phyloP scores from a whole-genome alignment of 495 filamentous ascomycete species.

The Parachaetomium inaequale region DNA sequence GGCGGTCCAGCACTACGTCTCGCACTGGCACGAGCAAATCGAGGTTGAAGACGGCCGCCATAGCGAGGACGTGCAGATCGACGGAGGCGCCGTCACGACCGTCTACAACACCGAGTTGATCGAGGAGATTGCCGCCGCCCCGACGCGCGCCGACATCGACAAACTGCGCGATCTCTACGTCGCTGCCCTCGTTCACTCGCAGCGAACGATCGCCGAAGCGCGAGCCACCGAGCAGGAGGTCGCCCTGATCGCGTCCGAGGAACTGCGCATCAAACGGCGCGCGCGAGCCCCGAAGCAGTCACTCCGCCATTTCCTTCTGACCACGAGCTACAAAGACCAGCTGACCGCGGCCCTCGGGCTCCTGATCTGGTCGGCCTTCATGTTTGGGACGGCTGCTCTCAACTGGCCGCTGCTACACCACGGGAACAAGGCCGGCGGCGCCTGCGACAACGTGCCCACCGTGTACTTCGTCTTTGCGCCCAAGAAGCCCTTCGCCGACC shows the following conservation, averaged over 20 bases:
- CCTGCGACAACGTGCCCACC: conserved; percentile 30
- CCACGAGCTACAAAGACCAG: conserved; percentile 32
- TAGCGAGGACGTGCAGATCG: conserved; percentile 15
- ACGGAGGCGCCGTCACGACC: conserved; percentile 28
- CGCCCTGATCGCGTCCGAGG: conserved; percentile 27
- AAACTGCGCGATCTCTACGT: conserved; percentile 33
- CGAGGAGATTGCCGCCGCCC: conserved; percentile 30
- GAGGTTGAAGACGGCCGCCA: conserved; percentile 20
- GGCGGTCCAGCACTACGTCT: conserved; percentile 29
- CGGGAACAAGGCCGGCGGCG: conserved; percentile 26
- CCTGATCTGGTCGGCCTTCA: conserved; percentile 29
- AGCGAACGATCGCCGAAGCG: conserved; percentile 24
- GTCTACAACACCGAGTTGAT: conserved; percentile 32
- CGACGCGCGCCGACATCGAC: conserved; percentile 31
- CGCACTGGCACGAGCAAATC: conserved; percentile 33
- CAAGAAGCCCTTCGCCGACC: conserved; percentile 30
- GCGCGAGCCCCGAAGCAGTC: conserved; percentile 20
- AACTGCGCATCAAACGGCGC: conserved; percentile 26
- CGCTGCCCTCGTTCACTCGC: conserved; percentile 28
- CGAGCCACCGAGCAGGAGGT: conserved; percentile 31
- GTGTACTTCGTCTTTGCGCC: conserved; percentile 32
- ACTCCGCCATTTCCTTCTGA: conserved; percentile 24
- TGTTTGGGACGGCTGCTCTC: conserved; percentile 31
- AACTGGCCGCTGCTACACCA: conserved; percentile 31
- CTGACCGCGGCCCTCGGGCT: conserved; percentile 29